These are phyloP conservation scores for Pythium apleroticum DNA, from an alignment of 352 stramenopile species.

Conservation along the genomic window DNA sequence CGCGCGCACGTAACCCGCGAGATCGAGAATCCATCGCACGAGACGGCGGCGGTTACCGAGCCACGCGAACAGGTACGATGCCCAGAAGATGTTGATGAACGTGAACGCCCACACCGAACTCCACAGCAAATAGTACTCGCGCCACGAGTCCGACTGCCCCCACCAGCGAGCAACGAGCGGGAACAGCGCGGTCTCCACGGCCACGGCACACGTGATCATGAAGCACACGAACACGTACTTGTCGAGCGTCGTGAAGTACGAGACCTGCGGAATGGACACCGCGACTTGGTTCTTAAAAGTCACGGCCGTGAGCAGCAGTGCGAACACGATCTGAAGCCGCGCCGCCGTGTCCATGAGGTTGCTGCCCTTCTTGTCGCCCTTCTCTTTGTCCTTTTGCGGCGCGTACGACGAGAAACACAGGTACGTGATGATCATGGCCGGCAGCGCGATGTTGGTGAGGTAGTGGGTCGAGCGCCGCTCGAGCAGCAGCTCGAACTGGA, in stretches of 20 bases:
- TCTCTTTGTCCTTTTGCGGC: constrained; percentile 27
- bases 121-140: constrained; percentile 33
- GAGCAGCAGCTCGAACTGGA: constrained; percentile 64
- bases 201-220: constrained; percentile 48
- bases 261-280: constrained; percentile 51
- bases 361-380: not conserved
- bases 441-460: constrained; percentile 54
- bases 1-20: not conserved
- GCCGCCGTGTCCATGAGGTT: constrained; percentile 47
- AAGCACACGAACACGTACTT: constrained; percentile 71
- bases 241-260: constrained; percentile 65
- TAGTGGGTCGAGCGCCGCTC: constrained; percentile 50
- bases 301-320: constrained; percentile 60
- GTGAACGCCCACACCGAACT: constrained; percentile 43
- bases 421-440: constrained; percentile 49
- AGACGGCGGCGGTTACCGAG: constrained; percentile 26
- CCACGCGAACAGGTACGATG: constrained; percentile 22
- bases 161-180: constrained; percentile 36
- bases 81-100: constrained; percentile 43
- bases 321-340: constrained; percentile 58
- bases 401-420: constrained; percentile 48
- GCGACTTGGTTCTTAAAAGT: constrained; percentile 66
- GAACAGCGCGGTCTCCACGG: constrained; percentile 58
- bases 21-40: not conserved
- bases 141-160: constrained; percentile 9